Conservation (phyloP, 331 rosid genomes). For the Telfairia occidentalis region DNA sequence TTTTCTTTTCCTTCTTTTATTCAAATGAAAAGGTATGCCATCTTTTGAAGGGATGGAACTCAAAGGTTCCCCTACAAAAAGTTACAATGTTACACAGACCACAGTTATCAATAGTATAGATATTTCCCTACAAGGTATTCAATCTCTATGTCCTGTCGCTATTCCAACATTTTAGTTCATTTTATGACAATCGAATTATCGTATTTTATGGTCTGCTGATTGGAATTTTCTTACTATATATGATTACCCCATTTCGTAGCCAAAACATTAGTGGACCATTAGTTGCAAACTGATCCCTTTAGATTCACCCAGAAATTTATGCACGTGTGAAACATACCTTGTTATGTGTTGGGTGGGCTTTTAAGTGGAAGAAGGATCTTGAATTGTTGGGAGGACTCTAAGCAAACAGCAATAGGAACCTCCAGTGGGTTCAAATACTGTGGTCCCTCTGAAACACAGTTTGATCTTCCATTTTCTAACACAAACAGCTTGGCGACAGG, state of each 20-base stretch:
- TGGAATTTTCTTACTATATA: neutral
- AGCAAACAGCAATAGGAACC: neutral
- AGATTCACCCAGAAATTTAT: neutral
- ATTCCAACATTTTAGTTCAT: constrained; percentile 6
- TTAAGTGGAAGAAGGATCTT: neutral
- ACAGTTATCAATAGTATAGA: constrained; percentile 17
- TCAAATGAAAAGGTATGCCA: constrained; percentile 15
- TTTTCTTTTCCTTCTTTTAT: constrained; percentile 18
- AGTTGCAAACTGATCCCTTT: neutral
- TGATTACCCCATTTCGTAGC: neutral
- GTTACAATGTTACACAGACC: constrained; percentile 26
- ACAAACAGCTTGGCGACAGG: neutral
- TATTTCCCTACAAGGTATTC: neutral
- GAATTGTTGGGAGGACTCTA: constrained; percentile 4
- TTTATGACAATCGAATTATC: neutral
- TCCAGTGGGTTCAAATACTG: neutral
- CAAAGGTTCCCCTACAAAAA: constrained; percentile 6
- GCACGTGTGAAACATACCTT: neutral
- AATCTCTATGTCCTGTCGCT: neutral
- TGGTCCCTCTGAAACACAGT: neutral
- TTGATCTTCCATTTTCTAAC: neutral
- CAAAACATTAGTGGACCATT: constrained; percentile 8
- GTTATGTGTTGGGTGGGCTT: constrained; percentile 1
- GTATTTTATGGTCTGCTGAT: neutral
- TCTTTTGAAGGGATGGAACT: constrained; percentile 18